Conservation (phyloP, 805 yeast species). For the Spathaspora arborariae region DNA sequence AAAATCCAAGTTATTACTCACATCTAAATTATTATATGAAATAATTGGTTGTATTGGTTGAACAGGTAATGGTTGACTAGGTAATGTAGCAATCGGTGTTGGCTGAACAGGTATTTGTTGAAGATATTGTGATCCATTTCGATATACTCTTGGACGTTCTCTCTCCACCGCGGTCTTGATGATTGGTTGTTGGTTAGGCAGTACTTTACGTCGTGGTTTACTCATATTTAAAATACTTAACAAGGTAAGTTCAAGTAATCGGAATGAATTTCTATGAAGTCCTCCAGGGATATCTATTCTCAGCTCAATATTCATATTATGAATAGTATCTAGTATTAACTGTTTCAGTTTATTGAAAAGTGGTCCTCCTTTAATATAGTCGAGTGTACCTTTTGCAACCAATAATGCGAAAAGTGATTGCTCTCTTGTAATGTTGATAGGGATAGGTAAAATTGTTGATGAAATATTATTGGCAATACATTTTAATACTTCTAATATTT, state of each 20-base stretch:
- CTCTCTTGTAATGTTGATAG: conserved; percentile 59
- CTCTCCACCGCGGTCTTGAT: conserved; percentile 22
- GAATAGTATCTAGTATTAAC: conserved; percentile 48
- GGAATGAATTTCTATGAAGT: conserved; percentile 53
- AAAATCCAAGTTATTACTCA: not conserved
- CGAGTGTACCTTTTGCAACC: conserved; percentile 74
- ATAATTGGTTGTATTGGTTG: not conserved
- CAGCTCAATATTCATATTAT: conserved; percentile 50
- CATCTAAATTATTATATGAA: not conserved
- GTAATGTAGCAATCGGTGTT: not conserved
- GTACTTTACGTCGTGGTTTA: conserved; percentile 17
- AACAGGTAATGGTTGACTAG: not conserved
- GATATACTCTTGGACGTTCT: conserved; percentile 8
- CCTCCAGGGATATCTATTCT: conserved; percentile 56
- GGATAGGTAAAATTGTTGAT: conserved; percentile 54
- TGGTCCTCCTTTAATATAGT: conserved; percentile 80
- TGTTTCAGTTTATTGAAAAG: conserved; percentile 65
- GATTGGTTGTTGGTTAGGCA: conserved; percentile 14
- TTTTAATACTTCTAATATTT: conserved; percentile 52
- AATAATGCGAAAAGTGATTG: conserved; percentile 60
- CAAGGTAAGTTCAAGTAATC: conserved; percentile 55
- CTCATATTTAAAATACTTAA: conserved; percentile 49
- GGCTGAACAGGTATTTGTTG: not conserved
- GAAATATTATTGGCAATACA: conserved; percentile 31
- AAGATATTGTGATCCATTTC: not conserved